Base-by-base conservation (phyloP, 2,329 filamentous ascomycete genomes). In the Colletotrichum limetticola region DNA sequence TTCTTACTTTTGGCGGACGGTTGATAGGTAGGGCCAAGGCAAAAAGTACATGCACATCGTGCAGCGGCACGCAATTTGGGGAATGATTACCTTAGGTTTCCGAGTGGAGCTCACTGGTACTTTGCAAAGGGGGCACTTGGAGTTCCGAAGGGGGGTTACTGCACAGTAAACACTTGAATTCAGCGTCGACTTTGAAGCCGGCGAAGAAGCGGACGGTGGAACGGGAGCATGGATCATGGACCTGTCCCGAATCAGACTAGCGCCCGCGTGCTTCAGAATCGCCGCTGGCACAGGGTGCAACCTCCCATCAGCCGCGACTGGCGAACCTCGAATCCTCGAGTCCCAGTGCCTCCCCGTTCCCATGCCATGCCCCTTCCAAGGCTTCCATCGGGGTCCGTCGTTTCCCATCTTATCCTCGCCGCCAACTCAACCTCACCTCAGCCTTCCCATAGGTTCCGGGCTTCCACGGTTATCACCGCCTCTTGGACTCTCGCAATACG, bases 241-340 rank as follows among this genome's bases (percentile, higher is more conserved):
- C 55, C 70, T 30, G 42, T 60, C 42, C 64, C 66, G 24, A 70
- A 72, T 52, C 59, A 35, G 61, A 60, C 55, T 73, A 66, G 71
- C 61, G 46, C 56, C 60, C 28, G 32, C 4, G n/a, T 28, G 42
- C 59, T 49, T 35, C 46, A 70, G 55, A 56, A 37, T 57, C 67
- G 66, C 62, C 30, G 61, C 68, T 26, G 19, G 19, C 26, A 22
- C 53, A 71, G 52, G 66, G 42, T 60, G 58, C 59, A 61, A 58
- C 71, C 35, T 57, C 66, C 16, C 37, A 66, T 37, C 46, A 70
- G 70, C 70, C 71, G 71, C 71, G 56, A 53, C 56, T 65, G 49
- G 71, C 71, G 71, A 73, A 22, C 22, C 12, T 26, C 19, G 22
- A 56, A 69, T 8, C 7, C 49, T 14, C 22, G 12, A 52, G 19